Evolutionary conservation across 2,329 filamentous ascomycete genomes (phyloP).

Genomic region (Westerdykella aurantiaca): DNA sequence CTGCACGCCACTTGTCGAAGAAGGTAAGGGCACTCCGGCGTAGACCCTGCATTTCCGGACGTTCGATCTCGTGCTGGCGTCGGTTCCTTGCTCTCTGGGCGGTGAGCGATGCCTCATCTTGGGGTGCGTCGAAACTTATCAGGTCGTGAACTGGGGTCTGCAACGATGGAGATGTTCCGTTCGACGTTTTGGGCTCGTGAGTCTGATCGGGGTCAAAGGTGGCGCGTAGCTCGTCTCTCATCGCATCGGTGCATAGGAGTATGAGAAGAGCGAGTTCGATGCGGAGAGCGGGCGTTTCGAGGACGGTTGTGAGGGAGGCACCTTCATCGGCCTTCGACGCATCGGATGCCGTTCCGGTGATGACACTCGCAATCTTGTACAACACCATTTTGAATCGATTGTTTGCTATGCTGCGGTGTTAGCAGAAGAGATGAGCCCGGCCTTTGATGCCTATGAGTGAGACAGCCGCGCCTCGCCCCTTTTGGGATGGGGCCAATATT

Average conservation of each 20-base stretch:
- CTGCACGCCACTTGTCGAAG: slow-evolving; percentile 74
- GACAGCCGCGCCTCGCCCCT: neutral
- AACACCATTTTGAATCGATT: slow-evolving; percentile 9
- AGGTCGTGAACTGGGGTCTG: slow-evolving; percentile 15
- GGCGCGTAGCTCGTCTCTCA: slow-evolving; percentile 32
- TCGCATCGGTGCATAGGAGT: slow-evolving; percentile 41
- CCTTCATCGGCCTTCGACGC: slow-evolving; percentile 20
- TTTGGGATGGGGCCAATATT: neutral
- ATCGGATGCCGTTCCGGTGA: slow-evolving; percentile 15
- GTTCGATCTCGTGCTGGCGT: slow-evolving; percentile 45
- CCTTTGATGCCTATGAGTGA: neutral
- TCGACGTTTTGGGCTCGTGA: slow-evolving; percentile 9
- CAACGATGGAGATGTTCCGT: slow-evolving; percentile 3
- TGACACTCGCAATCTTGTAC: slow-evolving; percentile 19
- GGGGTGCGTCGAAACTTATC: slow-evolving; percentile 25
- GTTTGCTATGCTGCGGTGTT: neutral
- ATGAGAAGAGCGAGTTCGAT: slow-evolving; percentile 44
- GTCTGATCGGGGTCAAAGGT: slow-evolving; percentile 23
- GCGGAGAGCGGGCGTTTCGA: slow-evolving; percentile 39
- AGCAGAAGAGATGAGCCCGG: neutral
- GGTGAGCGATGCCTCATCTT: slow-evolving; percentile 20
- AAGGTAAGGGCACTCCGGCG: slow-evolving; percentile 62
- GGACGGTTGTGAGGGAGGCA: slow-evolving; percentile 31
- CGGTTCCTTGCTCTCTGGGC: slow-evolving; percentile 17
- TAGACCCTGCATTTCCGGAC: slow-evolving; percentile 54